Evolutionary conservation across 139 green algal species (phyloP).

Genomic region (Chlamydomonas sp.): DNA sequence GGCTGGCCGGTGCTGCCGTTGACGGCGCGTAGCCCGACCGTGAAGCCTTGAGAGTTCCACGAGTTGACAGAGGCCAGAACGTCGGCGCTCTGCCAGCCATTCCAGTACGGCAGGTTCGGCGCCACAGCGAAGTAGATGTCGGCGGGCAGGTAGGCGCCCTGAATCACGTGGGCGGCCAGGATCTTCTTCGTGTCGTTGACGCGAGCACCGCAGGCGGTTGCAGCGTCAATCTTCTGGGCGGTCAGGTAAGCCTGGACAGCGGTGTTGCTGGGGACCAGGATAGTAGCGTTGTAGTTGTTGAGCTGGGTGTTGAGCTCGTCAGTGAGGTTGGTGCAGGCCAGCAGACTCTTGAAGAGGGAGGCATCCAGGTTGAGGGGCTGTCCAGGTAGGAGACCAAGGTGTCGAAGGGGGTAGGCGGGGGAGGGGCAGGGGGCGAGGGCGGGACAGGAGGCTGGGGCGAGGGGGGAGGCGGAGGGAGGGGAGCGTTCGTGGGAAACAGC

Average conservation of each 20-base stretch:
- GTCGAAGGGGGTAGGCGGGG: neutral
- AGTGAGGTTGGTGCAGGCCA: constrained; percentile 25
- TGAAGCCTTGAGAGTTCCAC: too few species aligned
- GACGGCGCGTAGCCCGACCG: too few species aligned
- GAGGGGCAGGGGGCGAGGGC: neutral
- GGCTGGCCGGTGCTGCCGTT: too few species aligned
- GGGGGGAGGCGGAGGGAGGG: neutral
- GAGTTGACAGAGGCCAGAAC: too few species aligned
- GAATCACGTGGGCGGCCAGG: too few species aligned
- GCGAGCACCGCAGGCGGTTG: neutral
- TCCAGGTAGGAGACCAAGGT: neutral
- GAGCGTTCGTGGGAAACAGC: neutral
- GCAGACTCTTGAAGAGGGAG: neutral
- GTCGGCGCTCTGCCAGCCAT: too few species aligned
- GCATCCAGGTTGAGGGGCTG: neutral
- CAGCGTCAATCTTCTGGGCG: neutral
- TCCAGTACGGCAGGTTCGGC: too few species aligned
- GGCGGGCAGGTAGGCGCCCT: too few species aligned
- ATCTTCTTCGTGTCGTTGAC: neutral
- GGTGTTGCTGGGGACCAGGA: neutral
- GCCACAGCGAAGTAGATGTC: too few species aligned
- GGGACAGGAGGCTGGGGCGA: neutral
- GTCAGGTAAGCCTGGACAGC: neutral
- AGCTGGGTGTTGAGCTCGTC: neutral
- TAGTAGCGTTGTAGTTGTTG: neutral